Evolutionary conservation across 176 grass and related monocot genomes (phyloP), one percentile per base, ranked within the genome.

Genomic region (Calamus simplicifolius): DNA sequence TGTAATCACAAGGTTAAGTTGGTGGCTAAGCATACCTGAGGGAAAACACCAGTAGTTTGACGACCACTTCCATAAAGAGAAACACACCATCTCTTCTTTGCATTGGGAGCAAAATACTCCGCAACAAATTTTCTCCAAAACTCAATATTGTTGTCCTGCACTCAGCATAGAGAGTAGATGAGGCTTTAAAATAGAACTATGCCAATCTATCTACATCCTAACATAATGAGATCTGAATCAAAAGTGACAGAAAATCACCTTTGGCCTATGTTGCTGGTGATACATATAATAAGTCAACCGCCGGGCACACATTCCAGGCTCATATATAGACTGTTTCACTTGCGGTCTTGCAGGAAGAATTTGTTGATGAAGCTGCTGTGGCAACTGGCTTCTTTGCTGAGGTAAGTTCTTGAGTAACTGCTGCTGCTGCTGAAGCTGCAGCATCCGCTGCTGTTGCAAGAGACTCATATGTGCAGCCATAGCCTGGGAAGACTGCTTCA

Each of bases 21-120:
- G 35, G 35, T 43, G 13, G 54, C 12, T 38, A 68, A 69, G 29
- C 49, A 70, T 25, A 96, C 91, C 93, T 98, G 93, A 60, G 93
- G 93, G 27, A 92, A 91, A 88, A 98, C 93, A 56, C 93, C 93
- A 13, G 93, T 98, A 54, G 93, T 88, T 85, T 98, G 93, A 7
- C 93, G 87, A 18, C 87, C 78, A 67, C 77, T 98, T 73, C 93
- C 87, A 28, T 98, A 98, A 25, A 92, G 93, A 62, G 93, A 98
- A 49, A 98, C 87, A 54, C 93, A 98, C 93, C 93, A 98, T 63
- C 87, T 98, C 63, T 98, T 98, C 67, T 91, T 98, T 19, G 93
- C 93, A 81, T 61, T 85, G 56, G 93, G 87, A 29, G 93, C 84
- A 64, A 88, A 98, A 69, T 88, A 98, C 51, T 98, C 93, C 23